phyloP scores from a whole-genome alignment of 2,329 filamentous ascomycete genomes.

The Penicillium brevicompactum region DNA sequence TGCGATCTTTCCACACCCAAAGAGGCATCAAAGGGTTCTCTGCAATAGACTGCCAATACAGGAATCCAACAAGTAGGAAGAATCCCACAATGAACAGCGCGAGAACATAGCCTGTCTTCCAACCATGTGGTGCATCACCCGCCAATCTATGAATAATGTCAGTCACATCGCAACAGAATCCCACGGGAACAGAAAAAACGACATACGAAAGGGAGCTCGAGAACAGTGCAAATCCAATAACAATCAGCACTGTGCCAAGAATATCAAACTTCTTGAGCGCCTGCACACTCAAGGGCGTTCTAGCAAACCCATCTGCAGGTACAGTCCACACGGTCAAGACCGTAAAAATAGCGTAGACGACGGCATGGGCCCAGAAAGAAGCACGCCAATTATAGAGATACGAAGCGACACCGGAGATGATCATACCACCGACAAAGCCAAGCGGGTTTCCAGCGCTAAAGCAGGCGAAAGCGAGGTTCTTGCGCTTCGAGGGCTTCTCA shows the following conservation, averaged over 20 bases:
- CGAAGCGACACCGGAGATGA: conserved; percentile 64
- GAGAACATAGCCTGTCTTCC: conserved; percentile 64
- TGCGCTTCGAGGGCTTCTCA: conserved; percentile 60
- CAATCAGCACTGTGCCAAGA: conserved; percentile 61
- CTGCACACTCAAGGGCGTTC: conserved; percentile 45
- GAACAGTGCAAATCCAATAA: conserved; percentile 67
- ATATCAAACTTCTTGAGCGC: conserved; percentile 63
- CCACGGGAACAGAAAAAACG: background rate
- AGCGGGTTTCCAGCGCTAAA: conserved; percentile 62
- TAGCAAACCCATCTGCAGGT: conserved; percentile 56
- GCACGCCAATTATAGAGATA: conserved; percentile 66
- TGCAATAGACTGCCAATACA: conserved; percentile 63
- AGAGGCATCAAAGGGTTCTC: conserved; percentile 56
- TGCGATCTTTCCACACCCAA: conserved; percentile 60
- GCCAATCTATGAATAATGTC: conserved; percentile 39
- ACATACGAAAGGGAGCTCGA: conserved; percentile 62
- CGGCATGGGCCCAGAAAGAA: conserved; percentile 62
- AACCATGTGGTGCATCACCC: conserved; percentile 62
- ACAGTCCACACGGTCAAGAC: conserved; percentile 63
- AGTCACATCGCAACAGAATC: background rate
- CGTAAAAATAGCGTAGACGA: conserved; percentile 64
- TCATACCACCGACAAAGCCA: conserved; percentile 59
- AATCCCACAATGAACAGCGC: conserved; percentile 63
- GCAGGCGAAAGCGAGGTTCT: conserved; percentile 66
- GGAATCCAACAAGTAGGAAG: conserved; percentile 57